Evolutionary conservation across 345 rosid genomes (phyloP).

Genomic region (Toxicodendron radicans): DNA sequence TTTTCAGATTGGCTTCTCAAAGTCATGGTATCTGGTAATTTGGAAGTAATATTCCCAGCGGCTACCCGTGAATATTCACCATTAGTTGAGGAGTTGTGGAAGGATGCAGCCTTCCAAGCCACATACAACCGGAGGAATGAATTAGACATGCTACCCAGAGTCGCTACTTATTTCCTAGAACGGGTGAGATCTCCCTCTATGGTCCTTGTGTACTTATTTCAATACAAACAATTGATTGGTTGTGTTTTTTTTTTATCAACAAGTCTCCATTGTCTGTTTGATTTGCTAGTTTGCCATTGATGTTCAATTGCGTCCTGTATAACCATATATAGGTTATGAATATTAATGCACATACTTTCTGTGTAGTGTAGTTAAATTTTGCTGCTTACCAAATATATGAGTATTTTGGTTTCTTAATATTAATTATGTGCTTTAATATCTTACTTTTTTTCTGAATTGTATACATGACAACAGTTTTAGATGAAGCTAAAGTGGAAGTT

Average conservation of each 20-base stretch:
- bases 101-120: constrained; percentile 75
- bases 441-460: neutral
- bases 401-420: neutral
- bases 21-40: constrained; percentile 63
- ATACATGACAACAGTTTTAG: neutral
- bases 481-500: constrained; percentile 3
- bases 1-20: constrained; percentile 63
- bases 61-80: constrained; percentile 64
- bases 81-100: constrained; percentile 67
- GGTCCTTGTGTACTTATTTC: constrained; percentile 11
- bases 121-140: constrained; percentile 73
- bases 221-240: neutral
- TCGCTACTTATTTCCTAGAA: constrained; percentile 79
- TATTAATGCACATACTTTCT: neutral
- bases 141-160: constrained; percentile 64
- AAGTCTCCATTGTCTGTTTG: neutral
- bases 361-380: neutral
- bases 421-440: neutral
- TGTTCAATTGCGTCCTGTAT: neutral
- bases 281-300: neutral
- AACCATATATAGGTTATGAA: too few relatives aligned
- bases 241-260: neutral
- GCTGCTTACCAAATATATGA: neutral
- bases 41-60: constrained; percentile 64
- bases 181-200: constrained; percentile 46